Percentiles rank a stretch among this genome's conserved stretches.
These are phyloP conservation scores for Neurospora sp. DNA, from an alignment of 495 filamentous ascomycete species.

Conservation along the genomic window DNA sequence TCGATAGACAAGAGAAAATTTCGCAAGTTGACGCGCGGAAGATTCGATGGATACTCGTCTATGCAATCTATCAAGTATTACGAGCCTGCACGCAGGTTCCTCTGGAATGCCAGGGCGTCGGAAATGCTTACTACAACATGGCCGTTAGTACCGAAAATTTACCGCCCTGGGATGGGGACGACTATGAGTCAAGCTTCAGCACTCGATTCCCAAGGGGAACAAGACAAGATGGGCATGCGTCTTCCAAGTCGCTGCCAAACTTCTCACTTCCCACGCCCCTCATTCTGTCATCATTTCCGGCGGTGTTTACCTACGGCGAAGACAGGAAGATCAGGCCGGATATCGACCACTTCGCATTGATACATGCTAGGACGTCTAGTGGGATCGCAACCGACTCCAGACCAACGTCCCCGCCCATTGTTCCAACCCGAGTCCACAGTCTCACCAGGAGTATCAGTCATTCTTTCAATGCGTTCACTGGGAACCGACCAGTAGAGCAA, in stretches of 20 bases:
- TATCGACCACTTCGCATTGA: constrained; percentile 30
- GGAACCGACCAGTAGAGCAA: constrained; percentile 3
- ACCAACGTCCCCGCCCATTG: constrained; percentile 1
- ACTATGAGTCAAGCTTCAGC: not conserved
- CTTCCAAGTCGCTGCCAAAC: not conserved
- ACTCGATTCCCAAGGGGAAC: not conserved
- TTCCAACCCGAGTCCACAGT: constrained; percentile 13
- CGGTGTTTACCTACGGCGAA: not conserved
- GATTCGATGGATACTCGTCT: constrained; percentile 64
- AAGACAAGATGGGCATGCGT: not conserved
- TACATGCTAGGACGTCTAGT: constrained; percentile 9
- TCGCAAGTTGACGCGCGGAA: constrained; percentile 48
- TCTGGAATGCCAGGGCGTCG: constrained; percentile 24
- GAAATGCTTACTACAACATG: constrained; percentile 31
- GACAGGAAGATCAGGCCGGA: constrained; percentile 29
- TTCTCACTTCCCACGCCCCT: not conserved
- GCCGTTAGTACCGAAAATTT: constrained; percentile 28
- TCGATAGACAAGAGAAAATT: constrained; percentile 29
- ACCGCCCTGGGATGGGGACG: constrained; percentile 31
- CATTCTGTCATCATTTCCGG: not conserved
- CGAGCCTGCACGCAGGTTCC: constrained; percentile 36
- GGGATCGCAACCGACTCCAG: not conserved
- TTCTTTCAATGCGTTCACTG: constrained; percentile 20
- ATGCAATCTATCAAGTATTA: constrained; percentile 57
- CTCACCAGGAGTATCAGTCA: constrained; percentile 21